Evolutionary conservation across 2,329 filamentous ascomycete genomes (phyloP).

Genomic region (Pseudogymnoascus sp.): DNA sequence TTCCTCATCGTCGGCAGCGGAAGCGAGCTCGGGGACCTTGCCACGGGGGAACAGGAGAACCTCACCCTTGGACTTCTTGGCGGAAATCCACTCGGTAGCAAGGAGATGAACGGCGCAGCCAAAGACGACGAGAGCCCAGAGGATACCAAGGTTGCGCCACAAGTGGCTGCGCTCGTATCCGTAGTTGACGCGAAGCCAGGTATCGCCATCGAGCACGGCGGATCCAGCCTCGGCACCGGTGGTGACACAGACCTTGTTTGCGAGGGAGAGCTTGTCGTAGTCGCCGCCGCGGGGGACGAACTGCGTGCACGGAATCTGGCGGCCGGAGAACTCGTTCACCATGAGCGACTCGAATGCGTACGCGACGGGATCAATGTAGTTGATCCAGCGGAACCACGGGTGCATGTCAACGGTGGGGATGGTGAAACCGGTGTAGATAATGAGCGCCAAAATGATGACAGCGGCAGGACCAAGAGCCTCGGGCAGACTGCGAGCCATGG

Average conservation of each 20-base stretch:
- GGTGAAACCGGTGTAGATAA: slow-evolving; percentile 33
- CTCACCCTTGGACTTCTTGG: slow-evolving; percentile 68
- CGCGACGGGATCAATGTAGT: slow-evolving; percentile 51
- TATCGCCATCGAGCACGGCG: slow-evolving; percentile 45
- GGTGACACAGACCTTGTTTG: slow-evolving; percentile 42
- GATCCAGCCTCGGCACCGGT: slow-evolving; percentile 50
- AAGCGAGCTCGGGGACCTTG: slow-evolving; percentile 34
- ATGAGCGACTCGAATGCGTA: slow-evolving; percentile 77
- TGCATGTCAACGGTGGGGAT: slow-evolving; percentile 52
- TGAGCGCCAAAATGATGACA: slow-evolving; percentile 32
- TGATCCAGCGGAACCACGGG: slow-evolving; percentile 75
- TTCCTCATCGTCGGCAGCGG: slow-evolving; percentile 15
- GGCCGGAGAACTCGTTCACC: slow-evolving; percentile 64
- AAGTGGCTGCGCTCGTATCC: slow-evolving; percentile 49
- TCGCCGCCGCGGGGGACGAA: slow-evolving; percentile 20
- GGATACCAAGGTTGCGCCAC: slow-evolving; percentile 65
- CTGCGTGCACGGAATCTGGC: slow-evolving; percentile 18
- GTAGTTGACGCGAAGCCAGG: slow-evolving; percentile 47
- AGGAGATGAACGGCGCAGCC: slow-evolving; percentile 54
- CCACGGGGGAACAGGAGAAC: slow-evolving; percentile 67
- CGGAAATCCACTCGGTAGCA: slow-evolving; percentile 52
- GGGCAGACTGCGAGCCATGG: slow-evolving; percentile 61
- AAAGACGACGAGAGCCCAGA: slow-evolving; percentile 55
- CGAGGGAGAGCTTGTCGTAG: slow-evolving; percentile 14
- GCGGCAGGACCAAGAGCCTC: slow-evolving; percentile 54